Evolutionary conservation across 2,329 filamentous ascomycete genomes (phyloP).

Genomic region (Botrytis squamosa): DNA sequence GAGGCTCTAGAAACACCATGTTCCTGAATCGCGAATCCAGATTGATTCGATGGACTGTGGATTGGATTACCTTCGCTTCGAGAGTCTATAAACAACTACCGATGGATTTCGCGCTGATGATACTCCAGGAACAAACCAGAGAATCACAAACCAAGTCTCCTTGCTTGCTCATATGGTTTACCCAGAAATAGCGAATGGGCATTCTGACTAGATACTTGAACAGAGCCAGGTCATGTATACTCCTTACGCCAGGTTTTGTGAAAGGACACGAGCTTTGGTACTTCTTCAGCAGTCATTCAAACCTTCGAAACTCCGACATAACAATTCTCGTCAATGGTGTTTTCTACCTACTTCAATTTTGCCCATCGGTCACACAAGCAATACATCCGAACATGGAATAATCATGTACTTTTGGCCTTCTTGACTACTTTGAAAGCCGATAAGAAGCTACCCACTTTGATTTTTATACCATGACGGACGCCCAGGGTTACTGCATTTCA

Average conservation of each 20-base stretch:
- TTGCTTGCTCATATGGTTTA: neutral
- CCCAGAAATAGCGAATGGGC: neutral
- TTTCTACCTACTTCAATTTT: neutral
- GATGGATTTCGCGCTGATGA: neutral
- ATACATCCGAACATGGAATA: neutral
- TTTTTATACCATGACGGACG: too few relatives aligned
- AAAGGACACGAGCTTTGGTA: neutral
- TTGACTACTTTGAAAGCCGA: neutral
- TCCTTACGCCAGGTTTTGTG: neutral
- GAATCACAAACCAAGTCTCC: neutral
- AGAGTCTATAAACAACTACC: neutral
- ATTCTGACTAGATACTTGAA: neutral
- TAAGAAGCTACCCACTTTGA: neutral
- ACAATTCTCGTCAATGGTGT: neutral
- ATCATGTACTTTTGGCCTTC: too few relatives aligned
- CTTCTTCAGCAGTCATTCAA: too few relatives aligned
- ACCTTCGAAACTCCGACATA: neutral
- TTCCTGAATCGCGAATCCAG: neutral
- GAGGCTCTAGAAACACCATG: neutral
- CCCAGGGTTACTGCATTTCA: too few relatives aligned
- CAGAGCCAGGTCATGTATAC: neutral
- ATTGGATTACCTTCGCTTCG: neutral
- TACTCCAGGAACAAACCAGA: neutral
- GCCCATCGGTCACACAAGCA: too few relatives aligned
- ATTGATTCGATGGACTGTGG: neutral